Evolutionary conservation across 176 grass and related monocot genomes (phyloP).

Genomic region (Oryza brachyantha): DNA sequence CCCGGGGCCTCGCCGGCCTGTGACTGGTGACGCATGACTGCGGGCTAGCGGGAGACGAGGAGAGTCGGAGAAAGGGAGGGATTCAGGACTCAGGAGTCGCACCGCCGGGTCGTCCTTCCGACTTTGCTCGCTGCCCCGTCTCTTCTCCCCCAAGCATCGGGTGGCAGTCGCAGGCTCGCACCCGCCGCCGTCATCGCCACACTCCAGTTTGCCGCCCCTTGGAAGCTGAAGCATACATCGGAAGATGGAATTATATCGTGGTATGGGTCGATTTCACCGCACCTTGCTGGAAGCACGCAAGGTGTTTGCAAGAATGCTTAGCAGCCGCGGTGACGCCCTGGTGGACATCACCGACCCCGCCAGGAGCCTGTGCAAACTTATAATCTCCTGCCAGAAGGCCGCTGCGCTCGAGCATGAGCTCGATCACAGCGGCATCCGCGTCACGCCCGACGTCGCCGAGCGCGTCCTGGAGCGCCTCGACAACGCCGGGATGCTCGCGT

Average conservation of each 20-base stretch:
- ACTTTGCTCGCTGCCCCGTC: too few relatives aligned
- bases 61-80: too few relatives aligned
- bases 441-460: slow-evolving; percentile 58
- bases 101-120: too few relatives aligned
- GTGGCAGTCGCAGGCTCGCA: too few relatives aligned
- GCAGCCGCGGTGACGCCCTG: slow-evolving; percentile 21
- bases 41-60: too few relatives aligned
- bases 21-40: too few relatives aligned
- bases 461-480: slow-evolving; percentile 58
- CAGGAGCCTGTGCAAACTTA: slow-evolving; percentile 57
- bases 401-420: slow-evolving; percentile 64
- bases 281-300: slow-evolving; percentile 40
- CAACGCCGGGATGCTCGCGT: slow-evolving; percentile 87
- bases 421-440: slow-evolving; percentile 57
- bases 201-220: too few relatives aligned
- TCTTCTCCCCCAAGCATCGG: too few relatives aligned
- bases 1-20: not conserved
- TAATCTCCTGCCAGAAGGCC: slow-evolving; percentile 51
- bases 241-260: not conserved
- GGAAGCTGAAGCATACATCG: too few relatives aligned
- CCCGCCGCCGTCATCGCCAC: too few relatives aligned
- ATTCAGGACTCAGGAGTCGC: too few relatives aligned
- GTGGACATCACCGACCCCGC: slow-evolving; percentile 27
- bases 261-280: not conserved
- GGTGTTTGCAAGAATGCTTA: slow-evolving; percentile 71